Evolutionary conservation across 1,284 basidiomycete species (phyloP), one percentile per base, ranked within the genome.

Genomic region (Fistulina hepatica): DNA sequence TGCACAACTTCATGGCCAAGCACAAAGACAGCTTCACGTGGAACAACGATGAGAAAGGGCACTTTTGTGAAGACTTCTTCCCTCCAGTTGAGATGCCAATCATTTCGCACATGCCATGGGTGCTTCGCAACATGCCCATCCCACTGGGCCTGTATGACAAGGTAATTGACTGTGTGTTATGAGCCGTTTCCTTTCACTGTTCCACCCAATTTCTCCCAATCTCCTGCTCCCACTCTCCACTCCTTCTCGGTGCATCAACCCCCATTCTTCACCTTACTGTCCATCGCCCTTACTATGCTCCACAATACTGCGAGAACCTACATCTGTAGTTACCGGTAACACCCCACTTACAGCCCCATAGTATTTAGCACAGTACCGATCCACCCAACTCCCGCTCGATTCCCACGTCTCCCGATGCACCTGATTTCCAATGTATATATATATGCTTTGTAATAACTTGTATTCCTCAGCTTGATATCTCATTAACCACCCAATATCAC

Each of bases 21-120:
- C 45, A 52, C 8, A 42, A 56, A 8, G 30, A 42, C 3, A 54
- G 34, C 0, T 57, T 61, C 21, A 54, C 60, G 6, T 64, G 55
- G 60, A 39, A 51, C 6, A 54, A 64, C 26, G 21, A 33, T 0
- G 56, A 65, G 36, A 37, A 51, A 16, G 61, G 63, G 0, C 33
- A 38, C 0, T 63, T 65, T 35, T 39, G 44, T 0, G 38, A 49
- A 6, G 58, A 63, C 9, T 63, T 52, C 47, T 63, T 64, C 38
- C 47, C 49, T 0, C 57, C 59, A 0, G 46, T 61, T 10, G 36
- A 50, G 5, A 57, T 64, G 15, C 57, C 60, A 0, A 46, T 52
- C 1, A 28, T 57, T 4, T 39, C 48, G 2, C 60, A 62, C 36
- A 44, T 13, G 0, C 56, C 56, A 0, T 62, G 58, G 60, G 47